phyloP scores from a whole-genome alignment of 2,329 filamentous ascomycete genomes.

The Escovopsis weberi region DNA sequence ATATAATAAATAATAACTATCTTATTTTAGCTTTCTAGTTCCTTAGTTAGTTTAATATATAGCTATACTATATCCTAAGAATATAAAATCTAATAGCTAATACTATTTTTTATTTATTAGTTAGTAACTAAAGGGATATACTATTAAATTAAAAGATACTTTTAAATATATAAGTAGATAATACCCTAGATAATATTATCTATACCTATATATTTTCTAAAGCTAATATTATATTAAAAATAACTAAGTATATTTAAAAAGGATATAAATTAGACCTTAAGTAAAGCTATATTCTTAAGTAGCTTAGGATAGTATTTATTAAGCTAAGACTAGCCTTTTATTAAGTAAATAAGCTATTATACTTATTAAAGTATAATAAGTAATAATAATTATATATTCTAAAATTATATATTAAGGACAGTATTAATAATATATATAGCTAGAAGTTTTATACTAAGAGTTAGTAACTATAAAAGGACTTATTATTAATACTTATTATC shows the following conservation, averaged over 20 bases:
- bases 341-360: neutral
- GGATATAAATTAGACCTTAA: neutral
- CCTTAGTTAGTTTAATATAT: neutral
- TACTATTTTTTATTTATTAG: neutral
- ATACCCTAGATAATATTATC: neutral
- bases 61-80: neutral
- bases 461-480: neutral
- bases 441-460: neutral
- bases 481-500: neutral
- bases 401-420: neutral
- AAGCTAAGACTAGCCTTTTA: neutral
- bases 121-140: neutral
- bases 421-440: neutral
- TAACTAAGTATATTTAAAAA: constrained; percentile 1
- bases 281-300: neutral
- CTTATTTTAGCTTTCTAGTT: neutral
- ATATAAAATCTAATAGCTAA: neutral
- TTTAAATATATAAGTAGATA: no score
- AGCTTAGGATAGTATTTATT: no score
- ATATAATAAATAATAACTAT: neutral
- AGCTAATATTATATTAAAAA: neutral
- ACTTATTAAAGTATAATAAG: neutral
- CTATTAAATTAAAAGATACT: no score
- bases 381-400: neutral
- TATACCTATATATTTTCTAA: neutral